phyloP scores from a whole-genome alignment of 2,329 filamentous ascomycete genomes.

The Huntiella moniliformis region DNA sequence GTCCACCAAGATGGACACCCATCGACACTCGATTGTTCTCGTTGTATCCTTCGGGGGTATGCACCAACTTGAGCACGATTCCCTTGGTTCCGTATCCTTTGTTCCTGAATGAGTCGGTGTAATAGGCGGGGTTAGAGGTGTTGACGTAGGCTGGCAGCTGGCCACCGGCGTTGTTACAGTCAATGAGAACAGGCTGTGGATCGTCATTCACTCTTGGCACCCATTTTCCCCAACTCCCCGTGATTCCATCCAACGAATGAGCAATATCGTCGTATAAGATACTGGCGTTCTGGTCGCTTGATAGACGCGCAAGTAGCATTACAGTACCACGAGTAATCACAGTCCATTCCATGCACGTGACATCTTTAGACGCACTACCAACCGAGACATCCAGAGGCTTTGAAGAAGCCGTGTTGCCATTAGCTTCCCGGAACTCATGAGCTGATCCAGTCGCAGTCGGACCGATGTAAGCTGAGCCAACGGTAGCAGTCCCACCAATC shows the following conservation, averaged over 20 bases:
- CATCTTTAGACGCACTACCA: background rate
- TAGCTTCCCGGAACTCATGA: no score
- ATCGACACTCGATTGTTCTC: background rate
- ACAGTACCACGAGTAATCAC: slow-evolving; percentile 10
- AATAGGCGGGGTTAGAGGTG: slow-evolving; percentile 6
- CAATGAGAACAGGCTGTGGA: slow-evolving; percentile 3
- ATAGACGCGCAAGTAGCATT: slow-evolving; percentile 9
- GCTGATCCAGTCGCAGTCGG: background rate
- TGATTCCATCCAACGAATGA: slow-evolving; percentile 10
- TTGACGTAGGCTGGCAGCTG: slow-evolving; percentile 10
- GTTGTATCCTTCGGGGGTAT: background rate
- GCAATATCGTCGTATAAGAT: slow-evolving; percentile 11
- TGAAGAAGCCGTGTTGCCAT: no score
- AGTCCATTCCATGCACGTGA: slow-evolving; percentile 11
- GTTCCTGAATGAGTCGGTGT: slow-evolving; percentile 5
- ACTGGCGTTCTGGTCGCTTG: slow-evolving; percentile 6
- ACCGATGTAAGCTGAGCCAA: background rate
- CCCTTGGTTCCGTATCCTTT: slow-evolving; percentile 6
- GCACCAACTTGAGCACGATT: slow-evolving; percentile 9
- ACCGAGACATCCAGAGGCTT: no score
- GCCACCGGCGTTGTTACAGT: slow-evolving; percentile 10
- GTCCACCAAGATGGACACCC: no score
- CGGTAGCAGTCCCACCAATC: background rate
- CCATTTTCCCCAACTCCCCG: slow-evolving; percentile 9
- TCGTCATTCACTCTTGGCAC: slow-evolving; percentile 4